A percentile compares a stretch with the other conserved stretches of the same genome.
Evolutionary conservation across 768 basidiomycete species (phyloP).

Genomic region (Cyathus striatus): DNA sequence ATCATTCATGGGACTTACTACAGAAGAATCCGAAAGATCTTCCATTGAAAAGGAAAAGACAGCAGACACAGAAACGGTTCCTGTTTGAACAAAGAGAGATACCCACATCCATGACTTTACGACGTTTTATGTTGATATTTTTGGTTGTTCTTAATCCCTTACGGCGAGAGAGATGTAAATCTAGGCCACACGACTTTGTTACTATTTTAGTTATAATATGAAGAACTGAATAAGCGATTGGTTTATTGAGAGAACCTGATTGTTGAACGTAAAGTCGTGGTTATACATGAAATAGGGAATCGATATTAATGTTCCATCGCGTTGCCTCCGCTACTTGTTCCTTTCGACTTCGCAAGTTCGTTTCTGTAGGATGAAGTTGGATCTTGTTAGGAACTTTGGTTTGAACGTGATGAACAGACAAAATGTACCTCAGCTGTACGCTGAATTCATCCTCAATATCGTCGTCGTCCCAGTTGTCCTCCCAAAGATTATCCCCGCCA

Average conservation of each 20-base stretch:
- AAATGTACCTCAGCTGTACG: slow-evolving; percentile 82
- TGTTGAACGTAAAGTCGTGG: too few species aligned
- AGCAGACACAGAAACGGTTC: slow-evolving; percentile 2
- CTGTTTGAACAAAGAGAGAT: too few species aligned
- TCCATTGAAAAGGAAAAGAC: slow-evolving; percentile 17
- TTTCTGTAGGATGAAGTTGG: slow-evolving; percentile 32
- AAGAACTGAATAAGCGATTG: too few species aligned
- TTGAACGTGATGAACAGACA: not conserved
- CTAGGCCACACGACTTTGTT: too few species aligned
- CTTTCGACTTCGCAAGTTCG: slow-evolving; percentile 58
- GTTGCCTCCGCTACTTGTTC: slow-evolving; percentile 29
- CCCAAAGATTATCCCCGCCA: slow-evolving; percentile 92
- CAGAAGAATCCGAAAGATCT: slow-evolving; percentile 12
- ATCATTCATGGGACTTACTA: slow-evolving; percentile 57
- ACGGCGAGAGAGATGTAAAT: too few species aligned
- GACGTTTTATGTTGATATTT: too few species aligned
- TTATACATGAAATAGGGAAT: too few species aligned
- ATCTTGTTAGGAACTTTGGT: not conserved
- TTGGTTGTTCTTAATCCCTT: too few species aligned
- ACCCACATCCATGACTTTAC: too few species aligned
- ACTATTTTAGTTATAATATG: too few species aligned
- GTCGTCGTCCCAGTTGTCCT: slow-evolving; percentile 99
- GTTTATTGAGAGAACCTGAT: too few species aligned
- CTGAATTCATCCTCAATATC: slow-evolving; percentile 98
- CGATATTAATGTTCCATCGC: slow-evolving; percentile 51